Evolutionary conservation across 805 yeast species (phyloP).

Genomic region (Nakazawaea ishiwadae): DNA sequence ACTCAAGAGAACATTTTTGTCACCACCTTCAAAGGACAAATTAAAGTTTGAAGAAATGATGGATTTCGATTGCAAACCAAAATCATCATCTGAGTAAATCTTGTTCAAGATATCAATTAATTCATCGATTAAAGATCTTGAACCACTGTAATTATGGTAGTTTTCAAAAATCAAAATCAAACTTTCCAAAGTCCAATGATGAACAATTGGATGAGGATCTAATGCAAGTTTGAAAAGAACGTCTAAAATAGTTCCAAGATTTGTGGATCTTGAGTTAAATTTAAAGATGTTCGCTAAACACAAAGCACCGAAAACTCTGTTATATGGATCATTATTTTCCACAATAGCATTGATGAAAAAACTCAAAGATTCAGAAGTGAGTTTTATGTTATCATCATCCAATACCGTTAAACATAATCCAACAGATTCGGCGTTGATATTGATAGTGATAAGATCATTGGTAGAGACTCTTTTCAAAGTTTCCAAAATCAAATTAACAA

Average conservation of each 20-base stretch:
- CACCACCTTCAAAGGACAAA: conserved; percentile 27
- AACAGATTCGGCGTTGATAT: conserved; percentile 27
- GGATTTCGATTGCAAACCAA: conserved; percentile 39
- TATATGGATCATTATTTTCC: conserved; percentile 56
- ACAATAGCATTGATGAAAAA: conserved; percentile 63
- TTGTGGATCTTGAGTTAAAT: conserved; percentile 30
- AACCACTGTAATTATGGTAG: conserved; percentile 30
- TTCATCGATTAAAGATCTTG: conserved; percentile 27
- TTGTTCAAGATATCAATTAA: conserved; percentile 22
- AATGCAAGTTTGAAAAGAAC: conserved; percentile 54
- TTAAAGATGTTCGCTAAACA: conserved; percentile 41
- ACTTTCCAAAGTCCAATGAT: conserved; percentile 65
- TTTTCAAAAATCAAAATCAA: conserved; percentile 51
- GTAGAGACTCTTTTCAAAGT: conserved; percentile 21
- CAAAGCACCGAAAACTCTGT: conserved; percentile 54
- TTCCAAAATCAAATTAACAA: conserved; percentile 22
- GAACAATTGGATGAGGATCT: conserved; percentile 87
- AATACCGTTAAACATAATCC: conserved; percentile 25
- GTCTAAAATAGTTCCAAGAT: conserved; percentile 43
- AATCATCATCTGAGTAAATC: conserved; percentile 42
- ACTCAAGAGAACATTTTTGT: conserved; percentile 40
- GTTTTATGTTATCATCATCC: conserved; percentile 18
- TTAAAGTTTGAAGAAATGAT: conserved; percentile 46
- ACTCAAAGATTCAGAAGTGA: conserved; percentile 36
- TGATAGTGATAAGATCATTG: conserved; percentile 18